A percentile compares a stretch with the other conserved stretches of the same genome.
Conservation (phyloP, 2,329 filamentous ascomycete species). For the Alternaria ventricosa region DNA sequence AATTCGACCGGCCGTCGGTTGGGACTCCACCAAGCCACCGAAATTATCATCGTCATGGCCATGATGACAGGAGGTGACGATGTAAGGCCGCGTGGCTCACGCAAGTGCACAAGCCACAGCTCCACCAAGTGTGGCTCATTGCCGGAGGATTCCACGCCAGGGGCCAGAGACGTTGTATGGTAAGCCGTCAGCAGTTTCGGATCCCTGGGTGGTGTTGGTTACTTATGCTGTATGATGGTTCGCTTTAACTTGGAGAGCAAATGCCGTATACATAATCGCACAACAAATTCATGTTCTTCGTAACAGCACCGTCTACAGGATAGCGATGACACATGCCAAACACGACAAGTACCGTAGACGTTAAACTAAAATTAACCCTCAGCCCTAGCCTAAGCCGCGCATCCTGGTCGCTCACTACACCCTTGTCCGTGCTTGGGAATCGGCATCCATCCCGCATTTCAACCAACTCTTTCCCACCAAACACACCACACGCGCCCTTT, state of each 20-base stretch:
- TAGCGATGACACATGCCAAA: background rate
- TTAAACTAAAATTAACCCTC: background rate
- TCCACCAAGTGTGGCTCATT: constrained; percentile 11
- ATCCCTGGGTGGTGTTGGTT: background rate
- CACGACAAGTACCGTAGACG: background rate
- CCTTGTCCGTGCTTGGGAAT: constrained; percentile 3
- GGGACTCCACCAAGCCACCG: background rate
- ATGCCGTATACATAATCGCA: background rate
- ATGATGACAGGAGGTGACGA: background rate
- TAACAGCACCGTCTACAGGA: background rate
- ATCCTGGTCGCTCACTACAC: constrained; percentile 4
- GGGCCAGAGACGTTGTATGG: constrained; percentile 5
- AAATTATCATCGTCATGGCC: background rate
- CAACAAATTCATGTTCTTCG: background rate
- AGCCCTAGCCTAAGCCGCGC: constrained; percentile 16
- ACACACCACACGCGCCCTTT: constrained; percentile 7
- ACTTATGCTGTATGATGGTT: background rate
- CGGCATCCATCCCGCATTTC: constrained; percentile 14
- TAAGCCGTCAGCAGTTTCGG: constrained; percentile 17
- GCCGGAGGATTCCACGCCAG: constrained; percentile 1
- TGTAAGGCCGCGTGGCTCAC: background rate
- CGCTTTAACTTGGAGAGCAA: background rate
- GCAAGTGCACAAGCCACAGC: constrained; percentile 10
- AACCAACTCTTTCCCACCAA: constrained; percentile 8
- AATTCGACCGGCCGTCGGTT: background rate